These are phyloP conservation scores for Gillenia trifoliata DNA, from an alignment of 306 rosid species.

Conservation along the genomic window DNA sequence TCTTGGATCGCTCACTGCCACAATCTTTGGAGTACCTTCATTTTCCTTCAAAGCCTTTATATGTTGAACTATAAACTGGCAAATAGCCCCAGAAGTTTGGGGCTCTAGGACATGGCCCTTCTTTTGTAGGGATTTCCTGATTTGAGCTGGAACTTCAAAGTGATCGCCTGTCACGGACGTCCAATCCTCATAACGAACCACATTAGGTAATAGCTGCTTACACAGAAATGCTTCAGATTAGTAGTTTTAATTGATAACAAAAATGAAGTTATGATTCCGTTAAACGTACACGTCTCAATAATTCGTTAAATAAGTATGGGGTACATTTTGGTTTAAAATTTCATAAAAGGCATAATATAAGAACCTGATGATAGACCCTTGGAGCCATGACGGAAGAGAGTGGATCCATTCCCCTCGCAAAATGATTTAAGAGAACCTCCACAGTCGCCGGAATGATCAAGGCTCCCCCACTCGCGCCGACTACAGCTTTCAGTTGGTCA, in stretches of 20 bases:
- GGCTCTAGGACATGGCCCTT: constrained; percentile 69
- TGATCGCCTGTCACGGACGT: constrained; percentile 64
- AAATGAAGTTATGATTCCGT: too few relatives aligned
- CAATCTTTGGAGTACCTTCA: constrained; percentile 32
- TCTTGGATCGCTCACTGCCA: constrained; percentile 93
- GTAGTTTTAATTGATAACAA: neutral
- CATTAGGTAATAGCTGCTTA: constrained; percentile 69
- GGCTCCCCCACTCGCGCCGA: constrained; percentile 91
- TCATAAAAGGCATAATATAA: too few relatives aligned
- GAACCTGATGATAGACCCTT: constrained; percentile 68
- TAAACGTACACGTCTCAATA: neutral
- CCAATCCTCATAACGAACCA: constrained; percentile 77
- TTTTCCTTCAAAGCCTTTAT: constrained; percentile 9
- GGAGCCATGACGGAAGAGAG: constrained; percentile 67
- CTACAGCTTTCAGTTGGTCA: constrained; percentile 57
- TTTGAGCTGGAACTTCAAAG: constrained; percentile 51
- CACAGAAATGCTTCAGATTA: constrained; percentile 7
- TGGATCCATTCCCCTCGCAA: constrained; percentile 69
- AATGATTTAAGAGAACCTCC: constrained; percentile 75
- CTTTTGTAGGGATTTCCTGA: constrained; percentile 49
- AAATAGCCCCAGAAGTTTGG: constrained; percentile 64
- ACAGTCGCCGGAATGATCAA: constrained; percentile 57
- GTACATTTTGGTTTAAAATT: too few relatives aligned
- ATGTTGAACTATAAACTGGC: constrained; percentile 55
- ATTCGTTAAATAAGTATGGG: neutral